Base-by-base conservation (phyloP, 2,329 filamentous ascomycete genomes). In the Aspergillus fischeri region DNA sequence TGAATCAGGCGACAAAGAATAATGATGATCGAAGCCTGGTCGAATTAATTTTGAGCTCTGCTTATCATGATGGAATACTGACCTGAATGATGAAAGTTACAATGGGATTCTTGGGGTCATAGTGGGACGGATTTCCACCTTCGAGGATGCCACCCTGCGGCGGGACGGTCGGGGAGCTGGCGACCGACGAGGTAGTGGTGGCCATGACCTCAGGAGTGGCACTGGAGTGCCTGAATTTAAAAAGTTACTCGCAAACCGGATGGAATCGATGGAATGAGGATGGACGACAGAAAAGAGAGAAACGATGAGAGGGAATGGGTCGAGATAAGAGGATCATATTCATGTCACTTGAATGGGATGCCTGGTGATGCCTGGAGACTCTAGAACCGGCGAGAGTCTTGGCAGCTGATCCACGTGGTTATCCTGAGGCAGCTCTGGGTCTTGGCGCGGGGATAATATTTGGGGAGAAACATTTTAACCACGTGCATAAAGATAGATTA, bases 21-120 rank as follows among this genome's bases (percentile, higher is more conserved):
- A 67, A 92, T 86, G 67, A 92, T 90, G 58, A 92, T 87, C 58
- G 79, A 80, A 27, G 86, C 85, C 84, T 92, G 66, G 14, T 48
- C 49, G 28, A 11, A n/a, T 49, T 32, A 29, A 20, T 20, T 32
- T 38, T 47, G 45, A 27, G 8, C 29, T 24, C 42, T 8, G 3
- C 5, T 21, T 10, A 8, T 38, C 27, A 49, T 10, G 21, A 52
- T 8, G 28, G 49, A n/a, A 10, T 24, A 32, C 70, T 35, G 76
- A 84, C 86, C 81, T 88, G 88, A 51, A 92, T 88, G 66, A 92
- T 90, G 74, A 92, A 91, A 49, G 90, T 73, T 49, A 85, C 84
- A 60, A 92, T 86, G 6, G 89, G 90, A 63, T 91, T 87, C 56
- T 83, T 87, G 10, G 86, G 67, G 64, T 88, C 85, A 75, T 88